phyloP scores from a whole-genome alignment of 139 green algal species.

The Diplosphaera chodatii region DNA sequence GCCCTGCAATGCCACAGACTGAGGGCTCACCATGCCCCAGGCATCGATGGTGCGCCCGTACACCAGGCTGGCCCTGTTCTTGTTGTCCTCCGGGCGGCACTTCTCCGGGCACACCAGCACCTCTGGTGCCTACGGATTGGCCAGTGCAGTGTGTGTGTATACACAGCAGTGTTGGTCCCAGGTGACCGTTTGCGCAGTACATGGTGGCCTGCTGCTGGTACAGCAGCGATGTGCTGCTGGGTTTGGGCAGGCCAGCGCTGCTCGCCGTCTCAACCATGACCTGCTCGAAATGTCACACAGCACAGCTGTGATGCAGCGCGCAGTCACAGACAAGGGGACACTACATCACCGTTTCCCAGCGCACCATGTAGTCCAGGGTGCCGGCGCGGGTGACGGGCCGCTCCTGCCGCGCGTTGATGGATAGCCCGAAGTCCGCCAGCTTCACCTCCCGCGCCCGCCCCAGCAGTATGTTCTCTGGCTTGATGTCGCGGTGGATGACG shows the following conservation, averaged over 20 bases:
- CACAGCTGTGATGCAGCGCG: too few relatives aligned
- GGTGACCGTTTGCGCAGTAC: too few relatives aligned
- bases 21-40: constrained; percentile 48
- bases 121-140: constrained; percentile 26
- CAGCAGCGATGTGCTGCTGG: too few relatives aligned
- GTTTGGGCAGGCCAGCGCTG: too few relatives aligned
- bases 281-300: too few relatives aligned
- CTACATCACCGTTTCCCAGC: too few relatives aligned
- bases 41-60: constrained; percentile 64
- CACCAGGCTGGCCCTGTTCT: constrained; percentile 53
- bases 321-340: too few relatives aligned
- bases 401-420: constrained; percentile 43
- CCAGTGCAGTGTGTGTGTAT: too few relatives aligned
- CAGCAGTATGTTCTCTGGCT: constrained; percentile 79
- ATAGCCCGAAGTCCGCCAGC: constrained; percentile 64
- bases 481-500: constrained; percentile 58
- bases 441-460: constrained; percentile 26
- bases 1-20: too few relatives aligned
- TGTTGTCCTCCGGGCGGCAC: constrained; percentile 67
- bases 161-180: too few relatives aligned
- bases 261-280: too few relatives aligned
- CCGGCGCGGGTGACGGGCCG: constrained; percentile 46
- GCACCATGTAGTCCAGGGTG: constrained; percentile 62
- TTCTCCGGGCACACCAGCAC: constrained; percentile 50
- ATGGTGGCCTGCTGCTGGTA: too few relatives aligned